phyloP scores from a whole-genome alignment of 2,329 filamentous ascomycete species.

The Thielaviopsis musarum region DNA sequence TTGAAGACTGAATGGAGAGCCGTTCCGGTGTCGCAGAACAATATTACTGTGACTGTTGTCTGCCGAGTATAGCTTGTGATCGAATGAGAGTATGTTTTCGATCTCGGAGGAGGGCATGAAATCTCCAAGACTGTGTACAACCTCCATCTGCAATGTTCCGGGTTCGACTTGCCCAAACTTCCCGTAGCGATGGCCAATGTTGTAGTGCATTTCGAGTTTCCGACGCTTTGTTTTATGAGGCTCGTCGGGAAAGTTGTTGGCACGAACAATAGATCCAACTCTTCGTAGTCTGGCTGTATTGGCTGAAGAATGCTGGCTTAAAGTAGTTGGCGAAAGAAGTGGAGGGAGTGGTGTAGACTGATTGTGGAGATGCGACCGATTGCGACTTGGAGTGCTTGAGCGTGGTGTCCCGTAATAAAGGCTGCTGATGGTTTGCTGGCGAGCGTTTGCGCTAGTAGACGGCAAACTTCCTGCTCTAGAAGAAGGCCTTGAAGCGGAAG shows the following conservation, averaged over 20 bases:
- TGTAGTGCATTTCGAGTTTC: slow-evolving; percentile 40
- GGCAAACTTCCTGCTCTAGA: not conserved
- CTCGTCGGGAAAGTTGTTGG: slow-evolving; percentile 24
- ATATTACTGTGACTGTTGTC: slow-evolving; percentile 79
- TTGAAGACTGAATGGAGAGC: slow-evolving; percentile 64
- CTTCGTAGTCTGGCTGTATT: not conserved
- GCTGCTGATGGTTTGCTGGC: not conserved
- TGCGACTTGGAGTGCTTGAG: not conserved
- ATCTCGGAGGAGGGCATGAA: slow-evolving; percentile 56
- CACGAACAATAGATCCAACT: not conserved
- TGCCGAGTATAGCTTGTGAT: slow-evolving; percentile 77
- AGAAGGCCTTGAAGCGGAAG: not conserved
- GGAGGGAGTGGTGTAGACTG: not conserved
- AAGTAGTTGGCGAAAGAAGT: not conserved
- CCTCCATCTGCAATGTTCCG: slow-evolving; percentile 68
- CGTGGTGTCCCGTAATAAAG: not conserved
- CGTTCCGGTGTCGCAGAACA: slow-evolving; percentile 64
- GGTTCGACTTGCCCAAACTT: slow-evolving; percentile 75
- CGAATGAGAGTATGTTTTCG: slow-evolving; percentile 70
- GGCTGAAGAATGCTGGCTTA: not conserved
- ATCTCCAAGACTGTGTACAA: slow-evolving; percentile 28
- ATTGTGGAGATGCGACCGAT: not conserved
- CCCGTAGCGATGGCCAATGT: slow-evolving; percentile 58
- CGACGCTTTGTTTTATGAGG: slow-evolving; percentile 46
- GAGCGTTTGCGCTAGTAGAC: not conserved